Evolutionary conservation across 2,329 filamentous ascomycete species (phyloP).

Genomic region (Pseudogymnoascus destructans): DNA sequence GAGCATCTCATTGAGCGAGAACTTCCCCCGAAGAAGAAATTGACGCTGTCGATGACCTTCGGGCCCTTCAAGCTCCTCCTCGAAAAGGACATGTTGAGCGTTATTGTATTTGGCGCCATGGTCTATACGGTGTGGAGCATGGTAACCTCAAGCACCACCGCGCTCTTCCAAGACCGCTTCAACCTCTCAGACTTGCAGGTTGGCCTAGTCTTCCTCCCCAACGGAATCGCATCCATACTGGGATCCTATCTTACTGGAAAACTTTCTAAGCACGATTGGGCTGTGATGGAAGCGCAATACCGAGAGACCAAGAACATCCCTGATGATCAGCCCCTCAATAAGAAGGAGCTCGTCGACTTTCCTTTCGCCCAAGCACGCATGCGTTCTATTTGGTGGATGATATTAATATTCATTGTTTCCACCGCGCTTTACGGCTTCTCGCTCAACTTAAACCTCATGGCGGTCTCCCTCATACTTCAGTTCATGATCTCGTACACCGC

Average conservation of each 20-base stretch:
- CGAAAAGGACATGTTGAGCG: conserved; percentile 35
- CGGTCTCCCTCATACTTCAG: conserved; percentile 24
- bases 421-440: conserved; percentile 27
- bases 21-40: conserved; percentile 16
- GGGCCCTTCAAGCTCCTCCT: conserved; percentile 30
- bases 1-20: conserved; percentile 12
- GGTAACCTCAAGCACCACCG: conserved; percentile 33
- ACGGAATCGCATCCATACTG: conserved; percentile 30
- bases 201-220: conserved; percentile 31
- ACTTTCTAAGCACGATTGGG: conserved; percentile 30
- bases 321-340: conserved; percentile 17
- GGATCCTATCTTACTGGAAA: conserved; percentile 30
- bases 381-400: conserved; percentile 27
- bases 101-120: conserved; percentile 31
- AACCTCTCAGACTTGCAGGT: conserved; percentile 29
- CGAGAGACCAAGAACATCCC: conserved; percentile 24
- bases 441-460: conserved; percentile 21
- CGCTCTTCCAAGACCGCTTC: conserved; percentile 29
- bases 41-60: conserved; percentile 27
- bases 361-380: conserved; percentile 30
- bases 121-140: conserved; percentile 37
- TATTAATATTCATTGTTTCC: conserved; percentile 26
- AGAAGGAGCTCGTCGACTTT: conserved; percentile 28
- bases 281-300: conserved; percentile 26
- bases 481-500: conserved; percentile 27